phyloP scores from a whole-genome alignment of 352 stramenopile genomes.

The Phytophthora agathidicida region DNA sequence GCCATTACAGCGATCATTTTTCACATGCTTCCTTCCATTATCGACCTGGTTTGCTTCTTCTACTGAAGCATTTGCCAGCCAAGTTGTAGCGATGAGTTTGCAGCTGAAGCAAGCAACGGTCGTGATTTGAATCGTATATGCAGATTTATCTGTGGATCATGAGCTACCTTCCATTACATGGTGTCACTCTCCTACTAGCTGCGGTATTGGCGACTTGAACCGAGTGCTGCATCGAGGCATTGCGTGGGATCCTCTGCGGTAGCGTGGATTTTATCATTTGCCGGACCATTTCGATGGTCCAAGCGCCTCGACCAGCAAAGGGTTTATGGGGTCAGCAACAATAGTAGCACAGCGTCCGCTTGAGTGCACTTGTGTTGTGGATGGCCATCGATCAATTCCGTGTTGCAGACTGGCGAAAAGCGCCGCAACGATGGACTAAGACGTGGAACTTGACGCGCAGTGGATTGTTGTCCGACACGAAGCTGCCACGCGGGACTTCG shows the following conservation, averaged over 20 bases:
- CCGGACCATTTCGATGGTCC: no score
- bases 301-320: constrained; percentile 7
- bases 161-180: no score
- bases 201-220: constrained; percentile 9
- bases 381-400: constrained; percentile 1
- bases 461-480: not conserved
- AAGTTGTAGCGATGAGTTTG: no score
- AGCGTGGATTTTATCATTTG: constrained; percentile 38
- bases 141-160: no score
- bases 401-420: constrained; percentile 10
- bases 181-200: no score
- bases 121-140: no score
- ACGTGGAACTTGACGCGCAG: constrained; percentile 11
- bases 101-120: no score
- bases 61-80: no score
- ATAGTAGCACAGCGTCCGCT: not conserved
- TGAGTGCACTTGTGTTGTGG: not conserved
- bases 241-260: not conserved
- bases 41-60: no score
- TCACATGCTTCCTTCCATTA: no score
- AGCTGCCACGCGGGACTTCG: constrained; percentile 18
- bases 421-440: constrained; percentile 23
- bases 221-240: not conserved
- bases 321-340: constrained; percentile 16
- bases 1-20: no score